phyloP scores from a whole-genome alignment of 139 green algal species.

The Tetradesmus obliquus region DNA sequence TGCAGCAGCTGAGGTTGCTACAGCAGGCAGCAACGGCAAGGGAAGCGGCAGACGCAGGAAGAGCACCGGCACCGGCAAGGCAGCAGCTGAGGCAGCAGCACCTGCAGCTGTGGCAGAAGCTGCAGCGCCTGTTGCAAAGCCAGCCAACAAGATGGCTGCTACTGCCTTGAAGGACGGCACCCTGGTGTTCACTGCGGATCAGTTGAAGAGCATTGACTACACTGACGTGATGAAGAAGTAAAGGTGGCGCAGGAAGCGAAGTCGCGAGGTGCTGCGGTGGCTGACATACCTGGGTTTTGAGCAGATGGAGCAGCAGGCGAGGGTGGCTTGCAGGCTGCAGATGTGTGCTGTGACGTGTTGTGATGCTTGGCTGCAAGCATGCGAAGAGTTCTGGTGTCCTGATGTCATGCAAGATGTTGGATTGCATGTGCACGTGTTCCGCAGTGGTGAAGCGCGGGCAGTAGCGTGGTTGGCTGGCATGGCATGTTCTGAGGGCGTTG shows the following conservation, averaged over 20 bases:
- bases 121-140: constrained; percentile 29
- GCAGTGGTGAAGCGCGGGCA: too few species aligned
- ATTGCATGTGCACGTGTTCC: too few species aligned
- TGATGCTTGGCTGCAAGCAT: neutral
- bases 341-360: neutral
- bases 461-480: too few species aligned
- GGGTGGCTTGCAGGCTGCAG: neutral
- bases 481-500: too few species aligned
- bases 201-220: constrained; percentile 23
- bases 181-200: constrained; percentile 42
- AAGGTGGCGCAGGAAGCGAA: neutral
- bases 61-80: neutral
- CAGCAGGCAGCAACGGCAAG: constrained; percentile 13
- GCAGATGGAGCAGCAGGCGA: too few species aligned
- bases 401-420: too few species aligned
- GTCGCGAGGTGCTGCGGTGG: too few species aligned
- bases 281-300: too few species aligned
- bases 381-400: too few species aligned
- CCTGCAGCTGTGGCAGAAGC: neutral
- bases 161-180: constrained; percentile 34
- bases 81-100: neutral
- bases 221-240: constrained; percentile 35
- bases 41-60: neutral
- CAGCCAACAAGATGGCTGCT: constrained; percentile 2
- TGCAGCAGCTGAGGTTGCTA: neutral